Conservation (phyloP, 345 rosid species). For the Camelina sativa region DNA sequence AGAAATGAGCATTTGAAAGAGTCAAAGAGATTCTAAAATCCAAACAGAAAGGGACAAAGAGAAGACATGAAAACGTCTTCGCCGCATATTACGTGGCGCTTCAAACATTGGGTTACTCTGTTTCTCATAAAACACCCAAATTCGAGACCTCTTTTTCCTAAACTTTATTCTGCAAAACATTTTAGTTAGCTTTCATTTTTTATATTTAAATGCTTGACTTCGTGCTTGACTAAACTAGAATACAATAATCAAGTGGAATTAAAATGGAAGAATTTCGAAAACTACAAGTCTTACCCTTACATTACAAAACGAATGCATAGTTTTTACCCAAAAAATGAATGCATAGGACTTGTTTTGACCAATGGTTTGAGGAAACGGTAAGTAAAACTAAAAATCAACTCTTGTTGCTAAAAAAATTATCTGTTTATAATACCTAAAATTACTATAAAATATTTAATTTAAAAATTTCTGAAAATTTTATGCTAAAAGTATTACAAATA, state of each 20-base stretch:
- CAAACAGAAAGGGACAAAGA: constrained; percentile 44
- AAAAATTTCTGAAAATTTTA: too few relatives aligned
- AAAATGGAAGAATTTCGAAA: constrained; percentile 40
- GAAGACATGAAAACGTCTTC: constrained; percentile 36
- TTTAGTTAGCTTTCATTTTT: not conserved
- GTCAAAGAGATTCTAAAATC: constrained; percentile 47
- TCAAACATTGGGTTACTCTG: constrained; percentile 36
- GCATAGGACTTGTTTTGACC: not conserved
- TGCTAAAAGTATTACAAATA: too few relatives aligned
- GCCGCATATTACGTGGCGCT: constrained; percentile 46
- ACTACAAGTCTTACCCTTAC: constrained; percentile 5
- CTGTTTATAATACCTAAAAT: not conserved
- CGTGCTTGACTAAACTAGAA: constrained; percentile 20
- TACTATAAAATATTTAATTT: not conserved
- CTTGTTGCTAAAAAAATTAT: not conserved
- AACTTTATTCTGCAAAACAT: not conserved
- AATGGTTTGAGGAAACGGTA: too few relatives aligned
- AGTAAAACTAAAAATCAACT: not conserved
- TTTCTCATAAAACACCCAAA: constrained; percentile 47
- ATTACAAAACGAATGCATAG: not conserved
- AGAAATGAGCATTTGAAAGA: not conserved
- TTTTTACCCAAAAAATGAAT: not conserved
- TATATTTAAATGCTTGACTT: constrained; percentile 35
- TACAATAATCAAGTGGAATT: constrained; percentile 25
- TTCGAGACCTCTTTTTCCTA: constrained; percentile 50